Base-by-base conservation (phyloP, 345 rosid species). In the Hirschfeldia incana region DNA sequence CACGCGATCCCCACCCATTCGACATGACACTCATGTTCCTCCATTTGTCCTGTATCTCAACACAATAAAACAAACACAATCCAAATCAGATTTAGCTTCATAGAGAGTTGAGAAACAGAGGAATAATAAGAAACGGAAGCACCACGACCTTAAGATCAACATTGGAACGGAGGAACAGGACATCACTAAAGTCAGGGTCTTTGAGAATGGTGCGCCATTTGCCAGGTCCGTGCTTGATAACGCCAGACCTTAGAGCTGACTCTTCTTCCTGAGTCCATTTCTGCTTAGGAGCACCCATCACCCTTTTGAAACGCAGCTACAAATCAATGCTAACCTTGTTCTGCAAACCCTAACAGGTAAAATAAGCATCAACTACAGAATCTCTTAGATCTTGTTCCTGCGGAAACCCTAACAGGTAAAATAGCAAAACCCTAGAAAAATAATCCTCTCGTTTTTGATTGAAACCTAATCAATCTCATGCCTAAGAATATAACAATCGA, bases 241-340 rank as follows among this genome's bases (percentile, higher is more conserved):
- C 97, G 71, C 99, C 98, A 77, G 98, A 89, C 86, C 88, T 96
- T 4, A 96, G 67, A 15, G 99, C 99, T 3, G 92, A 88, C 86
- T 96, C 99, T 83, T 96, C 99, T 80, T 93, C 99, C 28, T 91
- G 85, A 1, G 98, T 96, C 99, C 99, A 96, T 84, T 96, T 96
- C 78, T 96, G 99, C 84, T 96, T 96, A 0, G 98, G 99, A 34
- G 98, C 99, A 33, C 99, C 98, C 99, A 96, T 96, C 70, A 66
- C 65, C 21, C 21, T 21, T 21, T 21, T 21, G 21, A 21, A 21
- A 21, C 21, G 21, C 21, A 21, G 21, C 21, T 21, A 21, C 21
- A 21, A 21, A 21, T 21, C 21, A 21, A 65, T 17, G 34, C 42
- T 6, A 74, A 63, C 30, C 39, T 63, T 61, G 36, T 69, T 65